phyloP scores from a whole-genome alignment of 2,329 filamentous ascomycete species.

The Alternaria panax region DNA sequence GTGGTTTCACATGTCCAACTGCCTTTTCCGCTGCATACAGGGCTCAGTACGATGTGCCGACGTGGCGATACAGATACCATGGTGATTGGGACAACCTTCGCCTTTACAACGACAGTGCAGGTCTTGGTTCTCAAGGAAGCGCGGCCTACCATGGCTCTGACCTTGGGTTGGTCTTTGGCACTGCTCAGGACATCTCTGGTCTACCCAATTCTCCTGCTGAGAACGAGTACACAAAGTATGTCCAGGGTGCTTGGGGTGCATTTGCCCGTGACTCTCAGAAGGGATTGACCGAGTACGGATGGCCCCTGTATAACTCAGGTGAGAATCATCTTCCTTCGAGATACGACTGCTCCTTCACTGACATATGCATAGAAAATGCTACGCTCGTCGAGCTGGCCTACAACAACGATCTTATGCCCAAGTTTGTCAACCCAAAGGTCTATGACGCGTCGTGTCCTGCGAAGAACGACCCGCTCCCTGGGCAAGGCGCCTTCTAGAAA shows the following conservation, averaged over 20 bases:
- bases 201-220: conserved; percentile 32
- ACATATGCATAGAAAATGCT: conserved; percentile 13
- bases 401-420: conserved; percentile 25
- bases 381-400: conserved; percentile 34
- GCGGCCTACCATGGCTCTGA: conserved; percentile 50
- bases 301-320: conserved; percentile 36
- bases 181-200: conserved; percentile 34
- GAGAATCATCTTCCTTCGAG: not conserved
- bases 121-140: conserved; percentile 36
- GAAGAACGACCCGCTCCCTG: conserved; percentile 35
- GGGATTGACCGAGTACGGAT: conserved; percentile 43
- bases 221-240: conserved; percentile 37
- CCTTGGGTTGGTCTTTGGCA: conserved; percentile 47
- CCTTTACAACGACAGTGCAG: conserved; percentile 38
- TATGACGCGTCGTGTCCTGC: conserved; percentile 33
- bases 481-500: conserved; percentile 32
- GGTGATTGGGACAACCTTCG: conserved; percentile 48
- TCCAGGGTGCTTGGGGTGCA: conserved; percentile 42
- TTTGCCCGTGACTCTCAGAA: conserved; percentile 45
- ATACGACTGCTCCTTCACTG: not conserved
- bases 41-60: conserved; percentile 37
- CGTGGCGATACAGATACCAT: conserved; percentile 49
- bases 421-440: conserved; percentile 26
- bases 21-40: conserved; percentile 28
- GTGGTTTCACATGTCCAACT: conserved; percentile 36